Evolutionary conservation across 1,284 basidiomycete genomes (phyloP).

Genomic region (Fistulina hepatica): DNA sequence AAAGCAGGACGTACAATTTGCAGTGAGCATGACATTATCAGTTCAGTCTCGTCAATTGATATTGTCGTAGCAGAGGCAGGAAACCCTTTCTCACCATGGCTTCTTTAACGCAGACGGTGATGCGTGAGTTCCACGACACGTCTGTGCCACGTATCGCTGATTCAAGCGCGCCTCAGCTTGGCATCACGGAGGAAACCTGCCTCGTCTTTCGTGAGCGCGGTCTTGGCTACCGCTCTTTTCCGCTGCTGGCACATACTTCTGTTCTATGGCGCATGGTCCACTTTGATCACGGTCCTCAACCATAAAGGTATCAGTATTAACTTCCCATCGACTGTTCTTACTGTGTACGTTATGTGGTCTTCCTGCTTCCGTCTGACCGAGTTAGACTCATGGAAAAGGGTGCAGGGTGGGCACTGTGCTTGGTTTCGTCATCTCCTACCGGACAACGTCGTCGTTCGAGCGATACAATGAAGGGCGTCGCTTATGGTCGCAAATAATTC

Average conservation of each 20-base stretch:
- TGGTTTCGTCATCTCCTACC: conserved; percentile 55
- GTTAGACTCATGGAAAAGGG: conserved; percentile 3
- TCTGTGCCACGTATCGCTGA: too few relatives aligned
- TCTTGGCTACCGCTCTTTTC: conserved; percentile 53
- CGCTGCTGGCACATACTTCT: conserved; percentile 58
- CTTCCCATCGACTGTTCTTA: conserved; percentile 44
- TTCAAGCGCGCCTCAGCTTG: too few relatives aligned
- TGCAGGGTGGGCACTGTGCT: conserved; percentile 50
- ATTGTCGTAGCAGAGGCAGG: too few relatives aligned
- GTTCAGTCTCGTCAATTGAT: too few relatives aligned
- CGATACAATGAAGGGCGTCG: conserved; percentile 63
- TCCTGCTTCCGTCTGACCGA: conserved; percentile 1
- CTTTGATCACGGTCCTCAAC: conserved; percentile 41
- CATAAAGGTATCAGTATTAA: conserved; percentile 32
- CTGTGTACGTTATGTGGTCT: conserved; percentile 35
- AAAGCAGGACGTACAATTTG: too few relatives aligned
- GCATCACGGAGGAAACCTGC: conserved; percentile 30
- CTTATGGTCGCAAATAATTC: conserved; percentile 36
- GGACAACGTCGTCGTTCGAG: conserved; percentile 69
- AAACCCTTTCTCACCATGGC: too few relatives aligned
- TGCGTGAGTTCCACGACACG: too few relatives aligned
- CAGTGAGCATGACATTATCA: too few relatives aligned
- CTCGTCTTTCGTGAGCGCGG: conserved; percentile 34
- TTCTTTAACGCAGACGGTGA: too few relatives aligned
- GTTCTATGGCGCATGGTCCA: conserved; percentile 51